These are phyloP conservation scores for Cladosporium sp. DNA, from an alignment of 2,329 filamentous ascomycete species.

Conservation along the genomic window DNA sequence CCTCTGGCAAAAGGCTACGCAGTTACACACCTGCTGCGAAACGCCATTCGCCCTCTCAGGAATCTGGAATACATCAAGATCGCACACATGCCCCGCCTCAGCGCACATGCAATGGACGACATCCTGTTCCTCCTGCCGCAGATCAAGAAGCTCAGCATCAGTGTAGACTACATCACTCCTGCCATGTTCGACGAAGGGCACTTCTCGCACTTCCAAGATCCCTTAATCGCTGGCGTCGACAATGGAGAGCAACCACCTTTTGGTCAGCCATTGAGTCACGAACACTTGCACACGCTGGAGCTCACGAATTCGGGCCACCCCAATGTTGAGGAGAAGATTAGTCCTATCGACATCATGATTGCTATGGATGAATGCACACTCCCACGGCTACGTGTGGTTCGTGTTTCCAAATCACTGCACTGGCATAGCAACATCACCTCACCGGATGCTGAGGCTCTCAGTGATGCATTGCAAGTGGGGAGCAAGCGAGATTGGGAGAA, in stretches of 20 bases:
- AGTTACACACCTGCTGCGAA: slow-evolving; percentile 41
- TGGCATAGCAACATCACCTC: slow-evolving; percentile 40
- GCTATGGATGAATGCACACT: slow-evolving; percentile 44
- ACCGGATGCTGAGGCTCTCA: slow-evolving; percentile 41
- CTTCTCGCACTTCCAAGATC: slow-evolving; percentile 20
- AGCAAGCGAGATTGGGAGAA: slow-evolving; percentile 41
- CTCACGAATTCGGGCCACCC: slow-evolving; percentile 42
- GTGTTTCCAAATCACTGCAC: slow-evolving; percentile 40
- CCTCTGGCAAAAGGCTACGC: slow-evolving; percentile 40
- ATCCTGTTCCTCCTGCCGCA: slow-evolving; percentile 44
- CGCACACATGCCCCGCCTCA: slow-evolving; percentile 42
- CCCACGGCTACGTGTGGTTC: slow-evolving; percentile 41
- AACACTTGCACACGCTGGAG: slow-evolving; percentile 41
- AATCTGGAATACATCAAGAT: slow-evolving; percentile 42
- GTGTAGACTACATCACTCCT: slow-evolving; percentile 49
- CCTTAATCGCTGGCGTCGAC: slow-evolving; percentile 7
- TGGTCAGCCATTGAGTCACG: slow-evolving; percentile 21
- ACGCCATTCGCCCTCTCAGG: slow-evolving; percentile 28
- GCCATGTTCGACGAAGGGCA: slow-evolving; percentile 39
- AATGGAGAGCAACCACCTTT: slow-evolving; percentile 7
- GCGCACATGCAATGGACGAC: slow-evolving; percentile 41
- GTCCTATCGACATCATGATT: slow-evolving; percentile 43
- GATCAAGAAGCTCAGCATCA: slow-evolving; percentile 43
- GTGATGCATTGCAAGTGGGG: slow-evolving; percentile 39
- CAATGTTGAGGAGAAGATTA: slow-evolving; percentile 40